Base-by-base conservation (phyloP, 2,329 filamentous ascomycete genomes). In the Ceratocystis huliohia region DNA sequence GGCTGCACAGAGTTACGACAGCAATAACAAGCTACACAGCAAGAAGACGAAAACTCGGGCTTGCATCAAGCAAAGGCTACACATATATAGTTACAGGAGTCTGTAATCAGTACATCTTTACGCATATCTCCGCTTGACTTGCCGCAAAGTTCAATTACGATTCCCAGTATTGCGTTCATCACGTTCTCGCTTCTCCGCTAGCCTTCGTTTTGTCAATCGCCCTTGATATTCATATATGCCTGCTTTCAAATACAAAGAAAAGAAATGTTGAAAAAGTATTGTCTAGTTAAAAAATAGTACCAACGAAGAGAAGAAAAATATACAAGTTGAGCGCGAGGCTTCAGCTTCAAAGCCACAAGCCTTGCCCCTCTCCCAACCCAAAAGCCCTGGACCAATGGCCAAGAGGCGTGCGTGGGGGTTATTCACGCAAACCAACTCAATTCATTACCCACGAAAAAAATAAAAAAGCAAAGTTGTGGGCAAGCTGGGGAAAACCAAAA, bases 271-370 rank as follows among this genome's bases (percentile, higher is more conserved):
- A 45, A 44, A 62, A 45, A 62, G 48, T 62, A 45, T 44, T 62
- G 41, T 62, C 33, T 62, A 62, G 59, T 62, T 62, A 62, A 45
- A 44, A 41, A 41, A 62, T 44, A 62, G 41, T 62, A 44, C 37
- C 33, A 62, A 62, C 59, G 59, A 62, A 62, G 59, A 62, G 33
- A 63, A 50, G 37, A 63, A 50, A 50, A 63, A 63, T 48, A 63
- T 59, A 59, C 56, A 59, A 37, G 28, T 37, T 37, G 56, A 59
- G 25, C 28, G 56, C 13, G 8, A 5, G 25, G 25, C 56, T 37
- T 17, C 37, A 41, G 10, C 37, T 41, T 33, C 56, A 20, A 33
- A 59, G 25, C 20, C 13, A 22, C 56, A 56, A n/a, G 7, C 8
- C 48, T 53, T 25, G 10, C 48, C 25, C 30, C 53, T 22, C 53